A percentile compares a stretch with the other conserved stretches of the same genome.
Conservation (phyloP, 2,329 filamentous ascomycete species). For the Hymenoscyphus salicellus region DNA sequence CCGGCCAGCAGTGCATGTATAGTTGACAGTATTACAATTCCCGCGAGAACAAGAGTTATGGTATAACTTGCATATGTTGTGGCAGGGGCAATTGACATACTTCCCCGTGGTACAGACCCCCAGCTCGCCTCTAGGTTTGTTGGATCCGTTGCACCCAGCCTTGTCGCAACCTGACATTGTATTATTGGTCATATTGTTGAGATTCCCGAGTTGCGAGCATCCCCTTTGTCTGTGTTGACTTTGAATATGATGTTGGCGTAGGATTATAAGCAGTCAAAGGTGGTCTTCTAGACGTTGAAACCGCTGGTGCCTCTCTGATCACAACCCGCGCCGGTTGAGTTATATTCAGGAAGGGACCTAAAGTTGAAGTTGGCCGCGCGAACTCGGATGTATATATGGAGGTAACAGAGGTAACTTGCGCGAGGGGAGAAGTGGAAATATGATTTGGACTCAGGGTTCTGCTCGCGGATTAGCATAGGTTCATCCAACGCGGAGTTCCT, state of each 20-base stretch:
- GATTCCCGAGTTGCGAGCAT: too few relatives aligned
- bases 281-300: background rate
- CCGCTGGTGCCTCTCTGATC: background rate
- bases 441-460: background rate
- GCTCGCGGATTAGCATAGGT: background rate
- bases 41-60: background rate
- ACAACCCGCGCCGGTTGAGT: background rate
- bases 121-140: too few relatives aligned
- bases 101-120: too few relatives aligned
- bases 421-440: background rate
- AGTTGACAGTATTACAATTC: background rate
- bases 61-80: background rate
- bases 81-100: background rate
- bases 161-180: too few relatives aligned
- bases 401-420: background rate
- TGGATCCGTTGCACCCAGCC: too few relatives aligned
- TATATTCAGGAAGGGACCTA: background rate
- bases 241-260: background rate
- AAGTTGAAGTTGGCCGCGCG: background rate
- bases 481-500: background rate
- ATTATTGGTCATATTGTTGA: too few relatives aligned
- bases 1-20: background rate
- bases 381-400: background rate
- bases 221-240: background rate
- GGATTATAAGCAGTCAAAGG: background rate